Conservation (phyloP, 1,284 basidiomycete species). For the Ganoderma lucidum region DNA sequence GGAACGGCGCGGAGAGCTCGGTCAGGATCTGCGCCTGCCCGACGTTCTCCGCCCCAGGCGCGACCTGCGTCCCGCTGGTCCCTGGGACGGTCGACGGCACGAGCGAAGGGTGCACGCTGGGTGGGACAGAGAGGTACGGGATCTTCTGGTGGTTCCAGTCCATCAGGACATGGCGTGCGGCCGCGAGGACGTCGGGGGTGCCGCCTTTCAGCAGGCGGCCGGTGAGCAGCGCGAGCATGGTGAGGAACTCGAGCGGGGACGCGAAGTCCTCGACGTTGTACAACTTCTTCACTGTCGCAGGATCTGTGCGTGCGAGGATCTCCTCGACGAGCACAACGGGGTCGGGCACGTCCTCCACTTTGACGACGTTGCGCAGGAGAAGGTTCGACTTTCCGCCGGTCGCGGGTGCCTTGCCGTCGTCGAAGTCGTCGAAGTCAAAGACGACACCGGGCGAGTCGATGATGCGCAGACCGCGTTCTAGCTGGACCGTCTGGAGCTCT, state of each 20-base stretch:
- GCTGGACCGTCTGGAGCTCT: slow-evolving; percentile 91
- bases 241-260: slow-evolving; percentile 86
- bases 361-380: slow-evolving; percentile 91
- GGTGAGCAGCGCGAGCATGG: slow-evolving; percentile 88
- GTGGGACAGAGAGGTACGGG: slow-evolving; percentile 86
- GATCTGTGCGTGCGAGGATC: slow-evolving; percentile 78
- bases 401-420: slow-evolving; percentile 50
- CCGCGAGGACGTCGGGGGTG: slow-evolving; percentile 86
- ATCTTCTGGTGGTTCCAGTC: slow-evolving; percentile 99
- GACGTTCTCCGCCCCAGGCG: slow-evolving; percentile 76
- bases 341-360: slow-evolving; percentile 92
- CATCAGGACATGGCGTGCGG: slow-evolving; percentile 85
- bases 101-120: slow-evolving; percentile 78
- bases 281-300: slow-evolving; percentile 76
- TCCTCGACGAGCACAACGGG: slow-evolving; percentile 91
- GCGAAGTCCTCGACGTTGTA: slow-evolving; percentile 84
- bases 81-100: slow-evolving; percentile 59
- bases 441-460: slow-evolving; percentile 98
- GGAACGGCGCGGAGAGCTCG: slow-evolving; percentile 74
- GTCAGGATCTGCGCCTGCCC: slow-evolving; percentile 78
- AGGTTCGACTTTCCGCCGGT: slow-evolving; percentile 59
- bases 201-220: slow-evolving; percentile 87
- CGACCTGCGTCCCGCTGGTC: slow-evolving; percentile 46
- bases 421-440: slow-evolving; percentile 75
- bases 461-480: slow-evolving; percentile 93